Base-by-base conservation (phyloP, 306 rosid genomes). In the Ormosia emarginata region DNA sequence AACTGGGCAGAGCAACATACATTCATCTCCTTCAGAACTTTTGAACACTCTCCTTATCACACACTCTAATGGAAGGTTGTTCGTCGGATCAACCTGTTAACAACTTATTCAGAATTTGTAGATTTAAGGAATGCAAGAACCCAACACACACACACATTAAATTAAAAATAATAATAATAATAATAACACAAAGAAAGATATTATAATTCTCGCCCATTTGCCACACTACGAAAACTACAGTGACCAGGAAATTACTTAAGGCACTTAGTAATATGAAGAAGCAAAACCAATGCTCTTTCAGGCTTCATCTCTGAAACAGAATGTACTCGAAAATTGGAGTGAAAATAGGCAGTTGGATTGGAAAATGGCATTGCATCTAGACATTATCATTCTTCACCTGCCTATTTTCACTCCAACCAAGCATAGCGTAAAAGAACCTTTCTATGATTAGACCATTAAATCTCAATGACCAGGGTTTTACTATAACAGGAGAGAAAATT, bases 1-100 rank as follows among this genome's bases (percentile, higher is more conserved):
- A 81, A 86, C 94, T 8, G 98, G 98, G 85, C 93, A 91, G 34
- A 95, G 90, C 82, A 95, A 84, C 95, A 95, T 84, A 80, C 97
- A 95, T 68, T 93, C 95, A 39, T 88, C 91, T 56, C 93, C 93
- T 53, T 79, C 79, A 6, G 98, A 93, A 79, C 94, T 95, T 87
- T 81, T 89, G 84, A 93, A 93, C 33, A 91, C 89, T 86, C 98
- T 95, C 84, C 98, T 90, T 72, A 93, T 82, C 63, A 93, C 88
- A 63, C 98, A 93, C 79, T 95, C 98, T 72, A 95, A 83, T 17
- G 98, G 97, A 67, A 82, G 84, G 53, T 92, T 90, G 68, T 86
- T 87, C 2, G 82, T 52, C n/a, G 94, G 95, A 88, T 95, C 98
- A 74, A 95, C 89, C 98, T 95, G 92, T 83, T 10, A 74, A 89